phyloP scores from a whole-genome alignment of 495 filamentous ascomycete species.

The Penicillium antarcticum region DNA sequence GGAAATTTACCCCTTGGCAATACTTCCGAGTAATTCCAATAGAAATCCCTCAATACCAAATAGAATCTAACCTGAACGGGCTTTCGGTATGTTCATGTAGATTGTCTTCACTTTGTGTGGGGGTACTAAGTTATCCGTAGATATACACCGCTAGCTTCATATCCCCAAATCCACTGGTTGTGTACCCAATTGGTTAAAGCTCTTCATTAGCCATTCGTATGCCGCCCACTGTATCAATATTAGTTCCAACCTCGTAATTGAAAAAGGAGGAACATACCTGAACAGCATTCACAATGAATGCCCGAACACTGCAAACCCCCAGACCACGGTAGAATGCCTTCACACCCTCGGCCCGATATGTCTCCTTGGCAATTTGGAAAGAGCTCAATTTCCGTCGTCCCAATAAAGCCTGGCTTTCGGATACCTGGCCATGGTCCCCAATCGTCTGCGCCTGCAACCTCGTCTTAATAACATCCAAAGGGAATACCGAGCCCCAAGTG shows the following conservation, averaged over 20 bases:
- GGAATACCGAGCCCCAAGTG: constrained; percentile 85
- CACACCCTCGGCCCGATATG: constrained; percentile 62
- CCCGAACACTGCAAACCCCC: constrained; percentile 71
- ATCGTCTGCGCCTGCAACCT: constrained; percentile 68
- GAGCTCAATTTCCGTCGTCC: constrained; percentile 44
- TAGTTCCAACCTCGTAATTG: neutral
- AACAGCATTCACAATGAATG: constrained; percentile 78
- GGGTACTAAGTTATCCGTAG: neutral
- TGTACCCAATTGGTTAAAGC: constrained; percentile 18
- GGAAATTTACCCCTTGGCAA: constrained; percentile 26
- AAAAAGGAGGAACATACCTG: constrained; percentile 40
- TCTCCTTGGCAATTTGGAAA: constrained; percentile 56
- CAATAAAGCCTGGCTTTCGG: constrained; percentile 25
- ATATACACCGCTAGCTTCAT: neutral
- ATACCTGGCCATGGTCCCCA: constrained; percentile 13
- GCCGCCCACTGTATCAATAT: constrained; percentile 63
- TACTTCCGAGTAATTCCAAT: constrained; percentile 25
- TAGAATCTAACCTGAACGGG: constrained; percentile 24
- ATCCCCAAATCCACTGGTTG: neutral
- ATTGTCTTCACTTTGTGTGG: constrained; percentile 2
- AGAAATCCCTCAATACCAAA: constrained; percentile 34
- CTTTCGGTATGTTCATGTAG: constrained; percentile 16
- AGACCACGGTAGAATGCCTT: constrained; percentile 75
- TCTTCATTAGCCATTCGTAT: constrained; percentile 78
- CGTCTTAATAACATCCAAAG: constrained; percentile 87